Base-by-base conservation (phyloP, 768 basidiomycete species). In the Rhodocollybia butyracea region DNA sequence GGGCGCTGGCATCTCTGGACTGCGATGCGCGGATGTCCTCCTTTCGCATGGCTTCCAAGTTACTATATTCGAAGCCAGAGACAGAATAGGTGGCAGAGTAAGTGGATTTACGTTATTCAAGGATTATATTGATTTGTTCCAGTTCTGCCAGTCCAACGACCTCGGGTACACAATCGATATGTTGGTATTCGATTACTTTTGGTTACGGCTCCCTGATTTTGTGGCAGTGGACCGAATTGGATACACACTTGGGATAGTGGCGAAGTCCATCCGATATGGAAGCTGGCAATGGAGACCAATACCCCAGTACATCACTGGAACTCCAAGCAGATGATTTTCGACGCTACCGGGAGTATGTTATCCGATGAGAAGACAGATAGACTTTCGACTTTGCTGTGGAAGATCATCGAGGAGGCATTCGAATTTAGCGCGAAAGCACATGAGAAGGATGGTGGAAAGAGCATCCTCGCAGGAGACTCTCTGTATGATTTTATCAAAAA, bases 261-360 rank as follows among this genome's bases (percentile, higher is more conserved):
- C 30, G 58, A 59, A 46, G 58, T 57, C 19, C 61, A 62, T 32
- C 61, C 61, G 29, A 62, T 62, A 26, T 59, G 55, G 51, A 58
- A 62, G 26, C 56, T 62, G 34, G 61, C 61, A 41, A 45, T 43
- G 17, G 59, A 60, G 24, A 62, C 61, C 40, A 38, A 38, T 5
- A 62, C 61, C 15, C 61, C 61, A 31, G 58, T 62, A 24, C 61
- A 62, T 45, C 56, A 56, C 51, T 59, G 58, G 61, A 62, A 62
- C 52, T 19, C 57, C 40, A 62, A 62, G 48, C 41, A 60, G 43
- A 54, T 62, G 29, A 53, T 62, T 39, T 62, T 60, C 26, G 32
- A 39, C 45, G 45, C 59, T 26, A 30, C 52, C 24, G 61, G 61
- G 3, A 58, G 51, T 4, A 36, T 51, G 38, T 45, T 62, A 15